Evolutionary conservation across 345 rosid species (phyloP).

Genomic region (Raphanus sativus): DNA sequence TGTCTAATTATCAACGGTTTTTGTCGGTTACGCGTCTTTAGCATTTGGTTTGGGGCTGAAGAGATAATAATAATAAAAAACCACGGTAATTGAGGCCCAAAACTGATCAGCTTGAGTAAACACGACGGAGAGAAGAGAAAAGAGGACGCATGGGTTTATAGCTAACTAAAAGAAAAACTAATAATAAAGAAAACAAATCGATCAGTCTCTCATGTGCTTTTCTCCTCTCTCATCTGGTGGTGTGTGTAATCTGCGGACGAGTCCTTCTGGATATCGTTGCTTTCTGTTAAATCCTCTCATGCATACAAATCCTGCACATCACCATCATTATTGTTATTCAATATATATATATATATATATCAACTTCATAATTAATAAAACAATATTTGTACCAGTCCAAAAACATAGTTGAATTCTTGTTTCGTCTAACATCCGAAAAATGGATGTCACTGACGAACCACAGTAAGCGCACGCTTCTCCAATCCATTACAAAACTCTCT

Average conservation of each 20-base stretch:
- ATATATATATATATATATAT: too few species aligned
- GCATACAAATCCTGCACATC: constrained; percentile 51
- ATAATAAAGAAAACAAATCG: neutral
- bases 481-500: constrained; percentile 43
- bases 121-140: neutral
- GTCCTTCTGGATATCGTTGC: constrained; percentile 34
- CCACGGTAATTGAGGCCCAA: neutral
- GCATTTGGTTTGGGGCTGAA: neutral
- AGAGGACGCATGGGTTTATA: constrained; percentile 17
- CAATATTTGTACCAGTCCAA: constrained; percentile 30
- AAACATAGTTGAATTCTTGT: constrained; percentile 35
- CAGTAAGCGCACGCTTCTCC: constrained; percentile 43
- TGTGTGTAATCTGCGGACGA: constrained; percentile 44
- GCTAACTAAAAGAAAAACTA: neutral
- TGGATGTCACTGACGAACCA: constrained; percentile 48
- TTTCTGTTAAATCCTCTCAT: constrained; percentile 52
- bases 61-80: neutral
- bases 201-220: neutral
- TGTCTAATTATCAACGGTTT: constrained; percentile 23
- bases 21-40: constrained; percentile 38
- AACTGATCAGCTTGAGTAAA: neutral
- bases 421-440: constrained; percentile 32
- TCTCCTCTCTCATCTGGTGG: constrained; percentile 31
- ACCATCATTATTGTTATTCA: neutral
- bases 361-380: neutral